Evolutionary conservation across 768 basidiomycete genomes (phyloP).

Genomic region (Lactarius deliciosus): DNA sequence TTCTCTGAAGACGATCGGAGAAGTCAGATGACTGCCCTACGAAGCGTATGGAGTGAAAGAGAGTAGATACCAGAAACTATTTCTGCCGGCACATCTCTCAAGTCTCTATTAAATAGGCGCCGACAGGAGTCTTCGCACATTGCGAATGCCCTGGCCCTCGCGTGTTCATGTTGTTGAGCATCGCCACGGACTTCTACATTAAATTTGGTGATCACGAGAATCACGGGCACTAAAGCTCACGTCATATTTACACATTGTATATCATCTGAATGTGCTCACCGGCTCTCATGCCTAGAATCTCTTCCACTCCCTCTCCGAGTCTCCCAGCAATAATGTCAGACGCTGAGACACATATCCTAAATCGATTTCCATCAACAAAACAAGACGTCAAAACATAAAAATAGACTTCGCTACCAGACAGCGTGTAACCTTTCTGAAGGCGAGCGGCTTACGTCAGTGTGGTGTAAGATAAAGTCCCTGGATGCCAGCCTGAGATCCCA

Average conservation of each 20-base stretch:
- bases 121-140: conserved; percentile 1
- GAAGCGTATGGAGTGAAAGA: not conserved
- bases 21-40: not conserved
- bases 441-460: not conserved
- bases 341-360: conserved; percentile 18
- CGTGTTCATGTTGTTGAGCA: not conserved
- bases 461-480: not conserved
- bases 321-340: not conserved
- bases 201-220: conserved; percentile 16
- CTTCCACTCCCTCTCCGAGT: not conserved
- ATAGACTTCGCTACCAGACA: conserved; percentile 1
- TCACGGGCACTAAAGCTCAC: conserved; percentile 1
- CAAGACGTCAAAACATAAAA: too few species aligned
- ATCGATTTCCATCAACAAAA: not conserved
- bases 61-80: conserved; percentile 11
- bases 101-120: not conserved
- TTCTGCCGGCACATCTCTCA: conserved; percentile 8
- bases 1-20: not conserved
- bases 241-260: not conserved
- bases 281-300: conserved; percentile 9
- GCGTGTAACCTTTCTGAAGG: conserved; percentile 15
- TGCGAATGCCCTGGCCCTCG: not conserved
- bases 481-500: not conserved
- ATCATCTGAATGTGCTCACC: not conserved
- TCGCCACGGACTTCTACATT: not conserved